A percentile compares a stretch with the other conserved stretches of the same genome.
phyloP scores from a whole-genome alignment of 2,329 filamentous ascomycete genomes.

The Pseudogymnoascus sp. region DNA sequence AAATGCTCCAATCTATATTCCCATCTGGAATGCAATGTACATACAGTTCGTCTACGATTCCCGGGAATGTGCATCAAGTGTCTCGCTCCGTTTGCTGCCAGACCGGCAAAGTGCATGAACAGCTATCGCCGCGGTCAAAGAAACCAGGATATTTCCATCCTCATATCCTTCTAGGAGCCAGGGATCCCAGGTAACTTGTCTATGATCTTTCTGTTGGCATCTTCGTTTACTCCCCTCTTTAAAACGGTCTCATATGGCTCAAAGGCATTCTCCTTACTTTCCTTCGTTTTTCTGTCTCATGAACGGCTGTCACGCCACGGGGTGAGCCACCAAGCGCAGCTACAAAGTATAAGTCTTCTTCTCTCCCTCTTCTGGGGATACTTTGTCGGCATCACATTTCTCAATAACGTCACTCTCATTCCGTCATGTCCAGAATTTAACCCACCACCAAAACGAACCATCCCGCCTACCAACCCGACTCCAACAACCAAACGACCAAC shows the following conservation, averaged over 20 bases:
- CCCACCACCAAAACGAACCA: background rate
- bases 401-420: background rate
- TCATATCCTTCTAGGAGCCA: background rate
- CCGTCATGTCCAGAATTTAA: background rate
- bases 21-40: background rate
- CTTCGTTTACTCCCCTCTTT: background rate
- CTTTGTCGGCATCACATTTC: background rate
- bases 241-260: background rate
- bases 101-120: background rate
- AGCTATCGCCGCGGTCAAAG: background rate
- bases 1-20: background rate
- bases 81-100: background rate
- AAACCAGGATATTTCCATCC: background rate
- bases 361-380: background rate
- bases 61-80: background rate
- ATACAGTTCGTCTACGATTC: background rate
- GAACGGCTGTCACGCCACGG: background rate
- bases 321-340: background rate
- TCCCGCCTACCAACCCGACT: background rate
- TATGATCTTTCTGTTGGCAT: background rate
- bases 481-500: background rate
- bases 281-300: background rate
- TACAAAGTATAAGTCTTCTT: background rate
- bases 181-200: background rate
- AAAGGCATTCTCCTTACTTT: conserved; percentile 1